Base-by-base conservation (phyloP, 1,284 basidiomycete species). In the Sparassis latifolia region DNA sequence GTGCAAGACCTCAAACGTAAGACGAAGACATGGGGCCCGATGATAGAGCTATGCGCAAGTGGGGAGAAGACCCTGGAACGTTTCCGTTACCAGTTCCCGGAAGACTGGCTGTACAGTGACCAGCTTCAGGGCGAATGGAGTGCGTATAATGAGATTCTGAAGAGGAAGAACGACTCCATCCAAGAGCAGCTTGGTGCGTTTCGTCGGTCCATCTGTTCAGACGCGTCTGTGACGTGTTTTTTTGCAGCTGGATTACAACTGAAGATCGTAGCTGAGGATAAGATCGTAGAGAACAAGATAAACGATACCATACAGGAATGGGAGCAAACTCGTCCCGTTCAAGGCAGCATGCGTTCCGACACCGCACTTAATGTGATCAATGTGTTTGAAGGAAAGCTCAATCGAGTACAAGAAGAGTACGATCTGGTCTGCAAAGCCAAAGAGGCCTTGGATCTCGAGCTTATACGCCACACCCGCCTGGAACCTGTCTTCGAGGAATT, bases 191-290 rank as follows among this genome's bases (percentile, higher is more conserved):
- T 96, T 42, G 87, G 90, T 91, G 66, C 53, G 73, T 65, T 47
- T 20, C 20, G 20, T 20, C 42, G 4, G 20, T 20, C 33, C 20
- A n/a, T 35, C 4, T 10, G 29, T 47, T n/a, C 20, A 20, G 20
- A 20, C 20, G 20, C 20, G 20, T 20, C 30, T 35, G 20, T 43
- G 35, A 38, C 51, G 33, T 46, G n/a, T 20, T 20, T 20, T 38
- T 31, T 35, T 44, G 20, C 52, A 93, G 95, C 93, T 52, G 95
- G 95, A 2, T 76, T 99, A 27, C 96, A 98, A 69, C 78, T 97
- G 60, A 99, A 99, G 79, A 97, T 99, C 66, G 91, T 96, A n/a
- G 95, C 96, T 2, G 94, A 99, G 67, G 97, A 98, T 75, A 97
- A 96, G 75, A 94, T 97, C 50, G 83, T 97, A 2, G 91, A 95